Conservation (phyloP, 345 rosid genomes). For the Raphanus raphanistrum region DNA sequence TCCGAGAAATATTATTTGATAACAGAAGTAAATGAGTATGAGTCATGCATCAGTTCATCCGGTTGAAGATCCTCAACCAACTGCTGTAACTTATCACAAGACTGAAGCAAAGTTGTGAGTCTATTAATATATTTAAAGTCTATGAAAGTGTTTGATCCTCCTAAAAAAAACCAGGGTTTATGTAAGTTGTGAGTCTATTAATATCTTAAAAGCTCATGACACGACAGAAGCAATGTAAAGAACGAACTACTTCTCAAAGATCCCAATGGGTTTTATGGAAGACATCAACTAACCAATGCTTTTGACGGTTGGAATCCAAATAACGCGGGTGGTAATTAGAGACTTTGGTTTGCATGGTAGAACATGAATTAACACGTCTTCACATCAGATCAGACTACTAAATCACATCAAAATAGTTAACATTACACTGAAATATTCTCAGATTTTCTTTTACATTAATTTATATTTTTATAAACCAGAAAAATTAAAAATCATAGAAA, state of each 20-base stretch:
- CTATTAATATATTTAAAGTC: too few species aligned
- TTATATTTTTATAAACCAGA: too few species aligned
- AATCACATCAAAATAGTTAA: neutral
- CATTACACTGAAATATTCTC: neutral
- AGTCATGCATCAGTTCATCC: neutral
- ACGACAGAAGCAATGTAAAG: too few species aligned
- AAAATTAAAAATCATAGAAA: neutral
- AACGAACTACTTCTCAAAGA: neutral
- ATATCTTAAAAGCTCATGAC: neutral
- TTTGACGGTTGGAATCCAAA: neutral
- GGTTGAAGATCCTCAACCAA: neutral
- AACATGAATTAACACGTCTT: neutral
- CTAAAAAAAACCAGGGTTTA: too few species aligned
- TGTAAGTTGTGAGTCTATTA: too few species aligned
- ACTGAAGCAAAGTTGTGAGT: neutral
- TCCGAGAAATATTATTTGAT: too few species aligned
- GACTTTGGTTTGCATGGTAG: neutral
- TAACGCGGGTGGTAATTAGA: neutral
- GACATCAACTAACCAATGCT: neutral
- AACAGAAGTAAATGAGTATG: neutral
- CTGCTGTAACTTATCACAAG: neutral
- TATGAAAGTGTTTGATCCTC: too few species aligned
- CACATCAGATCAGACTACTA: neutral
- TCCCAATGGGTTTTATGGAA: neutral
- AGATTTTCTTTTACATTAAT: too few species aligned